phyloP scores from a whole-genome alignment of 441 rosid genomes.

The Euphorbia celastroides region DNA sequence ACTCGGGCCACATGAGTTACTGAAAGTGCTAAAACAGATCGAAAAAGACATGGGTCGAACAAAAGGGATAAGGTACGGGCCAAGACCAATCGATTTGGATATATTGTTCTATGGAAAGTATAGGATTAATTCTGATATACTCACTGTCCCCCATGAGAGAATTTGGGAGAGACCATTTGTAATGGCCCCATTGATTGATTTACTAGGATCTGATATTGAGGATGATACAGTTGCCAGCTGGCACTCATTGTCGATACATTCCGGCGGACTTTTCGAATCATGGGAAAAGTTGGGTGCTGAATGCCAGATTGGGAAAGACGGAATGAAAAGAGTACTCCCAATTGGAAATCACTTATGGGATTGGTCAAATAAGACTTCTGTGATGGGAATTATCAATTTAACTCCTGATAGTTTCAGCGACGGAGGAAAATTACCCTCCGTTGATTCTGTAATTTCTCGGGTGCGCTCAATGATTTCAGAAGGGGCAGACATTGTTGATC shows the following conservation, averaged over 20 bases:
- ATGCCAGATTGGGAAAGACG: conserved; percentile 61
- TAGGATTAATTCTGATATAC: conserved; percentile 48
- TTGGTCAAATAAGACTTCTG: conserved; percentile 59
- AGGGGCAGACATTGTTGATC: conserved; percentile 83
- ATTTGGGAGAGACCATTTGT: conserved; percentile 96
- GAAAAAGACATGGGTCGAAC: conserved; percentile 83
- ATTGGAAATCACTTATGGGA: conserved; percentile 69
- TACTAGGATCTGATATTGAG: conserved; percentile 59
- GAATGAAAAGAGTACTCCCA: conserved; percentile 74
- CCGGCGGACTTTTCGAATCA: conserved; percentile 52
- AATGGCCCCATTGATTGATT: conserved; percentile 81
- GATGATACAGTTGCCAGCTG: conserved; percentile 67
- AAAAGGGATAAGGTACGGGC: conserved; percentile 74
- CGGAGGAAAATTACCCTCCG: conserved; percentile 65
- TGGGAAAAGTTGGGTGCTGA: conserved; percentile 89
- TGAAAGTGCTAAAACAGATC: conserved; percentile 62
- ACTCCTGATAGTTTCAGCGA: conserved; percentile 98
- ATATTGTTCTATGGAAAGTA: conserved; percentile 80
- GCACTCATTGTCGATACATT: conserved; percentile 57
- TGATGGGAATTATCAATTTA: conserved; percentile 89
- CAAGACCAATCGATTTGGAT: conserved; percentile 88
- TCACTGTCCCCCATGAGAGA: conserved; percentile 75
- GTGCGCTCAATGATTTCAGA: conserved; percentile 62
- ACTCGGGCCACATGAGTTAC: conserved; percentile 78
- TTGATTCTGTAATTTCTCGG: conserved; percentile 67